phyloP scores from a whole-genome alignment of 2,329 filamentous ascomycete species.

The Botrytis galanthina region DNA sequence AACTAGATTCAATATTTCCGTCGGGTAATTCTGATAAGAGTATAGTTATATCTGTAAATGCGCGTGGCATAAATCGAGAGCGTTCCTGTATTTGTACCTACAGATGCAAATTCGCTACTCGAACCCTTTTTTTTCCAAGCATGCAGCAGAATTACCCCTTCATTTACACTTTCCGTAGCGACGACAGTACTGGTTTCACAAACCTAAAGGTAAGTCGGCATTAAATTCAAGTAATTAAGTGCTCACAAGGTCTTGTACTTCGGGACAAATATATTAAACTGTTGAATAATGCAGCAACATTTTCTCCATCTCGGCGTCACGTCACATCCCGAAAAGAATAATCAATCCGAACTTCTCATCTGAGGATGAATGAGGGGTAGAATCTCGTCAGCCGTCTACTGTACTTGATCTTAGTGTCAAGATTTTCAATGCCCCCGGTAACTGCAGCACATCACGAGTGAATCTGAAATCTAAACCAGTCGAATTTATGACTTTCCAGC shows the following conservation, averaged over 20 bases:
- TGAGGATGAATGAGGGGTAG: constrained; percentile 9
- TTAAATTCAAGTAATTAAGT: background rate
- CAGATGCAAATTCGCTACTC: background rate
- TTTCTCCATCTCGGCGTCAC: constrained; percentile 6
- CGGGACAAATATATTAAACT: background rate
- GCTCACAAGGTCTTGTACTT: background rate
- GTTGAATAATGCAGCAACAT: background rate
- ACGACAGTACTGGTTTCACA: constrained; percentile 5
- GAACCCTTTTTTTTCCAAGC: background rate
- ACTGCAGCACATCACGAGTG: constrained; percentile 7
- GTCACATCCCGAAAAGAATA: constrained; percentile 4
- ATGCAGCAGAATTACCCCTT: background rate
- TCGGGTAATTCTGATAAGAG: constrained; percentile 11
- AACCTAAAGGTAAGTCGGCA: background rate
- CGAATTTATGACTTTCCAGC: background rate
- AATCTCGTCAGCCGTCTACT: background rate
- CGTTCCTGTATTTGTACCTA: background rate
- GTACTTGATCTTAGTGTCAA: constrained; percentile 1
- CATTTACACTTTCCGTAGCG: constrained; percentile 15
- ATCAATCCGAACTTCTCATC: constrained; percentile 1
- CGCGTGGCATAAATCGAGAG: background rate
- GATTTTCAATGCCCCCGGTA: constrained; percentile 1
- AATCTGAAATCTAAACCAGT: background rate
- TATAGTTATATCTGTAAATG: background rate
- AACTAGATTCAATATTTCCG: background rate